Conservation (phyloP, 192 early-diverging fungal species). For the Dissophora ornata region DNA sequence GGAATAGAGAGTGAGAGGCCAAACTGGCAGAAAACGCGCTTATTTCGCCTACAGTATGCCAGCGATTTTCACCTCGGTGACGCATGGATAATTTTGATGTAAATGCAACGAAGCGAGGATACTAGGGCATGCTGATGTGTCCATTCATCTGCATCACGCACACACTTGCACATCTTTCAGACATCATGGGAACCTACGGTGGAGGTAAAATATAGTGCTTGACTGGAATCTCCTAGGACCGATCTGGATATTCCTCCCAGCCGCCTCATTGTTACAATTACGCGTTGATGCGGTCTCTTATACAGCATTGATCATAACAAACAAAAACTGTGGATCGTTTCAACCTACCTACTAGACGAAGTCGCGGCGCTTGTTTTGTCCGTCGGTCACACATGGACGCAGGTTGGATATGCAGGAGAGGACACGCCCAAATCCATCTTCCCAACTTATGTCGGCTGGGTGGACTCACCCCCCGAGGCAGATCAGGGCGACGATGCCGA, state of each 20-base stretch:
- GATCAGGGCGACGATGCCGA: slow-evolving; percentile 52
- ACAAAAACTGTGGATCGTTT: not conserved
- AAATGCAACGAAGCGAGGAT: too few relatives aligned
- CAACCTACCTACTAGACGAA: slow-evolving; percentile 72
- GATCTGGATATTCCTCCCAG: not conserved
- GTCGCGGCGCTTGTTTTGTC: slow-evolving; percentile 95
- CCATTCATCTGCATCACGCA: not conserved
- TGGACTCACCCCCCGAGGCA: slow-evolving; percentile 53
- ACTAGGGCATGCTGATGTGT: too few relatives aligned
- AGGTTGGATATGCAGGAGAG: slow-evolving; percentile 97
- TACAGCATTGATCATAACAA: slow-evolving; percentile 1
- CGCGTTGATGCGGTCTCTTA: too few relatives aligned
- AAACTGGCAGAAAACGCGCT: too few relatives aligned
- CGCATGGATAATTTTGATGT: too few relatives aligned
- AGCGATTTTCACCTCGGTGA: too few relatives aligned
- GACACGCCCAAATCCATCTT: slow-evolving; percentile 91
- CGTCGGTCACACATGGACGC: slow-evolving; percentile 86
- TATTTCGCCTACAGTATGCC: too few relatives aligned
- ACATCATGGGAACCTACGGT: slow-evolving; percentile 53
- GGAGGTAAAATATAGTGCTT: slow-evolving; percentile 21
- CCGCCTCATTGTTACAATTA: not conserved
- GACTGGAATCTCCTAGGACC: not conserved
- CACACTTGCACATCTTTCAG: slow-evolving; percentile 2
- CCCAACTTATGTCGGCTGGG: slow-evolving; percentile 81
- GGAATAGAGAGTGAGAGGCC: too few relatives aligned